phyloP scores from a whole-genome alignment of 1,284 basidiomycete species.

The Neolentinus lepideus region DNA sequence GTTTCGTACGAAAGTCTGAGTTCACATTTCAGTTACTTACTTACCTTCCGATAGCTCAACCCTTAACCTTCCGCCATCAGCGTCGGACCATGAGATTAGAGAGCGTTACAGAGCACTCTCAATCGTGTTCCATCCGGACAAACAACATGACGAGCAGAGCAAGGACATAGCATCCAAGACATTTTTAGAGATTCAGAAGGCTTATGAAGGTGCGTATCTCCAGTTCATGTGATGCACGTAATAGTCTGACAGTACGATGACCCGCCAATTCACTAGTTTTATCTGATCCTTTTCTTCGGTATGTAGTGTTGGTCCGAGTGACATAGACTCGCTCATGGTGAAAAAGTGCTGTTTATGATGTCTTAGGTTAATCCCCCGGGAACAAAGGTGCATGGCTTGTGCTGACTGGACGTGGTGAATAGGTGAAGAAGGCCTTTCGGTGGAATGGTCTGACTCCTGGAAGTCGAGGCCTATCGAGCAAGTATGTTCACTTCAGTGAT shows the following conservation, averaged over 20 bases:
- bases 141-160: slow-evolving; percentile 54
- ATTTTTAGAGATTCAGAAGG: slow-evolving; percentile 73
- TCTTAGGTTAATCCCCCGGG: slow-evolving; percentile 41
- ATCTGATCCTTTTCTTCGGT: slow-evolving; percentile 70
- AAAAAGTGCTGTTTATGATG: slow-evolving; percentile 60
- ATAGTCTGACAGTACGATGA: not conserved
- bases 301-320: slow-evolving; percentile 14
- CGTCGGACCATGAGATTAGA: slow-evolving; percentile 60
- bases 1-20: too few species aligned
- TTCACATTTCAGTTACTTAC: too few species aligned
- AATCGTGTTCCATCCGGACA: slow-evolving; percentile 83
- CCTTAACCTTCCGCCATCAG: slow-evolving; percentile 59
- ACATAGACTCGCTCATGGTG: not conserved
- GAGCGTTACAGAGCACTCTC: slow-evolving; percentile 68
- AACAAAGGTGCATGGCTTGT: not conserved
- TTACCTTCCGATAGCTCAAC: slow-evolving; percentile 37
- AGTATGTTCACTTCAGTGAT: slow-evolving; percentile 27
- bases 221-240: slow-evolving; percentile 2
- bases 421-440: slow-evolving; percentile 48
- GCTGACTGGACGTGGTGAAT: slow-evolving; percentile 1
- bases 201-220: slow-evolving; percentile 56
- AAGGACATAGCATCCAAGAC: slow-evolving; percentile 55
- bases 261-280: slow-evolving; percentile 39
- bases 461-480: slow-evolving; percentile 42
- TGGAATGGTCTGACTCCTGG: slow-evolving; percentile 33